phyloP scores from a whole-genome alignment of 1,284 basidiomycete species.

The Ganoderma resinaceum region DNA sequence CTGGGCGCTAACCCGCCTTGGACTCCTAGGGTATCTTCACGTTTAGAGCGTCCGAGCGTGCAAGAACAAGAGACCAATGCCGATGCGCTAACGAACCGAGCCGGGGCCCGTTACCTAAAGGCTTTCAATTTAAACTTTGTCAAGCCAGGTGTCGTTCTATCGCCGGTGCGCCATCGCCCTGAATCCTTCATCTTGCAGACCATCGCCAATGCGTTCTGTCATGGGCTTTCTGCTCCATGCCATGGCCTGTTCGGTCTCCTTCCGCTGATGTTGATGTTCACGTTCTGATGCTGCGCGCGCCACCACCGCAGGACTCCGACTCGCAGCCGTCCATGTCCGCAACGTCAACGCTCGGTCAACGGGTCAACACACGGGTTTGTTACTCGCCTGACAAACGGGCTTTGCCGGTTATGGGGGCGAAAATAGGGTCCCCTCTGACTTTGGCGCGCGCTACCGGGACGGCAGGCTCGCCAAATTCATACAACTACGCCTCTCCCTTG shows the following conservation, averaged over 20 bases:
- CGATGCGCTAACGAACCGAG: background rate
- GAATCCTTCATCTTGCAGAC: background rate
- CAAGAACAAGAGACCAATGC: conserved; percentile 4
- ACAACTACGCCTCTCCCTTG: conserved; percentile 5
- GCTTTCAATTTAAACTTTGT: background rate
- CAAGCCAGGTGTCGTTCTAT: background rate
- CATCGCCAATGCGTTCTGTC: background rate
- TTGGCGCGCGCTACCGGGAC: background rate
- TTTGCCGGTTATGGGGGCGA: conserved; percentile 2
- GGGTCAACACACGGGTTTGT: background rate
- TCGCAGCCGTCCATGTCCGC: conserved; percentile 1
- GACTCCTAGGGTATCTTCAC: background rate
- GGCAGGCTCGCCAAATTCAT: conserved; percentile 11
- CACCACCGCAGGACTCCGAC: background rate
- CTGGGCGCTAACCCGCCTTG: background rate
- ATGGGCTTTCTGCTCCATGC: background rate
- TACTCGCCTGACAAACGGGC: background rate
- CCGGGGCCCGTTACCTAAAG: background rate
- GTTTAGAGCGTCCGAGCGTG: background rate
- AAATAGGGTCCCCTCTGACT: background rate
- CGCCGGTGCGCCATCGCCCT: background rate
- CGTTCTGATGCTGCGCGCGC: background rate
- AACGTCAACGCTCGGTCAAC: too few relatives aligned
- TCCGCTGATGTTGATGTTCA: background rate
- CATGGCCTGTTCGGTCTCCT: background rate